phyloP scores from a whole-genome alignment of 2,329 filamentous ascomycete genomes.

The Calonectria hongkongensis region DNA sequence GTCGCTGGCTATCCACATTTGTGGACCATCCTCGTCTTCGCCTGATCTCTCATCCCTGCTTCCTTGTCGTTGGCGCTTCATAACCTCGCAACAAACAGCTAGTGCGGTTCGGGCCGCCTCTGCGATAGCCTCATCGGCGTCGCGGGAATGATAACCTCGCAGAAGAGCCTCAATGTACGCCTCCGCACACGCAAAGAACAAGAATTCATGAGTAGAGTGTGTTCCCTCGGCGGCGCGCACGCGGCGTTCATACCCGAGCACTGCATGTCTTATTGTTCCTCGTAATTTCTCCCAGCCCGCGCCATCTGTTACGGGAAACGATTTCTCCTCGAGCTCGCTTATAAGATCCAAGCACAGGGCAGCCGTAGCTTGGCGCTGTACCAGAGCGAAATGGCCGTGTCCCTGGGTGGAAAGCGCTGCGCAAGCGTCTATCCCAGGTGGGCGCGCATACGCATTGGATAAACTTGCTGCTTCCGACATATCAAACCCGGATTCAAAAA shows the following conservation, averaged over 20 bases:
- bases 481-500: neutral
- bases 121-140: slow-evolving; percentile 31
- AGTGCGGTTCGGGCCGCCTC: slow-evolving; percentile 34
- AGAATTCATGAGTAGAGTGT: slow-evolving; percentile 37
- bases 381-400: slow-evolving; percentile 33
- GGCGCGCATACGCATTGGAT: neutral
- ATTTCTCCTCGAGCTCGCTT: slow-evolving; percentile 35
- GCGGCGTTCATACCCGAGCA: slow-evolving; percentile 36
- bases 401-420: slow-evolving; percentile 29
- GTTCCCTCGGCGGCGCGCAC: slow-evolving; percentile 29
- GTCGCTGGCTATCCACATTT: slow-evolving; percentile 26
- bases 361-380: slow-evolving; percentile 34
- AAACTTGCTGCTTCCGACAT: neutral
- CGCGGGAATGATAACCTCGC: slow-evolving; percentile 9
- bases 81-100: slow-evolving; percentile 34
- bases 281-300: slow-evolving; percentile 30
- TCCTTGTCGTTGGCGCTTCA: slow-evolving; percentile 20
- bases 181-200: slow-evolving; percentile 36
- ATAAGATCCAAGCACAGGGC: slow-evolving; percentile 37
- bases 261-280: slow-evolving; percentile 11
- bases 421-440: slow-evolving; percentile 26
- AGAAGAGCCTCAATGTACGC: slow-evolving; percentile 37
- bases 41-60: neutral
- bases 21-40: slow-evolving; percentile 1
- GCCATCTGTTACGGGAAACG: slow-evolving; percentile 35